Percentiles rank a stretch among this genome's conserved stretches.
phyloP scores from a whole-genome alignment of 2,329 filamentous ascomycete species.

The Sordariomycetes sp. region DNA sequence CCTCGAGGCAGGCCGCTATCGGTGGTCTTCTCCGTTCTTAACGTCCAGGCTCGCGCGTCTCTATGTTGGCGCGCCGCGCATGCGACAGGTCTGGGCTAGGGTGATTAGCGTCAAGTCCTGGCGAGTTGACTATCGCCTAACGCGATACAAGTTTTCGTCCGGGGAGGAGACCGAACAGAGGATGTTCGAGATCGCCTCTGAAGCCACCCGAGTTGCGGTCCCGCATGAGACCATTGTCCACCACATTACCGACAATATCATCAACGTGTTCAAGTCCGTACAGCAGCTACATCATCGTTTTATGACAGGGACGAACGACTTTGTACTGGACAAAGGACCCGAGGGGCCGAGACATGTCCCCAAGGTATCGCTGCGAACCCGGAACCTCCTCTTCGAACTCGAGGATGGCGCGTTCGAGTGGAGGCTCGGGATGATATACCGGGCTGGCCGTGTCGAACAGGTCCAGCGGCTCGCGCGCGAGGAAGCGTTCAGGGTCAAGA shows the following conservation, averaged over 20 bases:
- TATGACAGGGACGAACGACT: slow-evolving; percentile 76
- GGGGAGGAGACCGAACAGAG: slow-evolving; percentile 59
- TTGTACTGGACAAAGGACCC: slow-evolving; percentile 74
- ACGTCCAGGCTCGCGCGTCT: slow-evolving; percentile 69
- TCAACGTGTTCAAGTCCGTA: slow-evolving; percentile 77
- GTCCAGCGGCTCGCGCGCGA: slow-evolving; percentile 81
- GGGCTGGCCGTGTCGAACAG: slow-evolving; percentile 79
- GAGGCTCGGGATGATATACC: slow-evolving; percentile 92
- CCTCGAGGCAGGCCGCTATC: slow-evolving; percentile 71
- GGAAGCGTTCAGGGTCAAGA: slow-evolving; percentile 80
- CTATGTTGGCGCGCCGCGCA: slow-evolving; percentile 77
- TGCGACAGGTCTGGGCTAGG: slow-evolving; percentile 76
- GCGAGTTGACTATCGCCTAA: slow-evolving; percentile 70
- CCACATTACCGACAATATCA: slow-evolving; percentile 85
- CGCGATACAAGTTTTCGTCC: slow-evolving; percentile 53
- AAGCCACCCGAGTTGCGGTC: slow-evolving; percentile 78
- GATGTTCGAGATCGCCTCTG: slow-evolving; percentile 72
- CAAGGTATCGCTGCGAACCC: slow-evolving; percentile 71
- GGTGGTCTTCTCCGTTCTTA: slow-evolving; percentile 78
- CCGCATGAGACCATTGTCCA: slow-evolving; percentile 87
- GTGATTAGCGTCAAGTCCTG: slow-evolving; percentile 74
- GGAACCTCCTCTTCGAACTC: slow-evolving; percentile 78
- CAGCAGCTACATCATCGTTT: slow-evolving; percentile 92
- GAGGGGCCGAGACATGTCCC: slow-evolving; percentile 81
- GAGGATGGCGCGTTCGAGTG: slow-evolving; percentile 97